Evolutionary conservation across 2,329 filamentous ascomycete species (phyloP).

Genomic region (Hymenoscyphus linearis): DNA sequence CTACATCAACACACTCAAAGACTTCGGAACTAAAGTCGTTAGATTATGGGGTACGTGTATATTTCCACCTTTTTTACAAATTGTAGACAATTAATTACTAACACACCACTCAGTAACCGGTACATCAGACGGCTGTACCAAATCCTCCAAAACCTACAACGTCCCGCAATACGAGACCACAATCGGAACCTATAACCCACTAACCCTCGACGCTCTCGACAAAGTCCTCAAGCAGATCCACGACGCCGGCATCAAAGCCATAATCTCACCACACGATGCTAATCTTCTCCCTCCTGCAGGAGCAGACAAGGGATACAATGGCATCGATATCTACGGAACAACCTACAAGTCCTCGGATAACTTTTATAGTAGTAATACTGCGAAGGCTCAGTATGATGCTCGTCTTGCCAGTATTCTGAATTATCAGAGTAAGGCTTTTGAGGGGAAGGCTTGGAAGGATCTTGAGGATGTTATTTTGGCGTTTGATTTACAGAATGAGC

Average conservation of each 20-base stretch:
- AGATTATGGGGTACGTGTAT: slow-evolving; percentile 2
- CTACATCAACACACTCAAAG: slow-evolving; percentile 3
- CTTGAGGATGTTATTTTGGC: slow-evolving; percentile 11
- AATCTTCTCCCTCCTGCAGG: slow-evolving; percentile 3
- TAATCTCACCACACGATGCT: slow-evolving; percentile 11
- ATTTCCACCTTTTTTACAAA: too few species aligned
- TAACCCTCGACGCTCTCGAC: slow-evolving; percentile 6
- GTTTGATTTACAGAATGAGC: slow-evolving; percentile 15
- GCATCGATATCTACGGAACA: slow-evolving; percentile 7
- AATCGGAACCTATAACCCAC: slow-evolving; percentile 2
- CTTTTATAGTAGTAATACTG: slow-evolving; percentile 5
- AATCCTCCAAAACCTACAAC: neutral
- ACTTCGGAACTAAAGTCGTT: slow-evolving; percentile 3
- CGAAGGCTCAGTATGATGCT: slow-evolving; percentile 1
- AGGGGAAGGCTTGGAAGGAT: slow-evolving; percentile 4
- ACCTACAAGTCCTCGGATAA: slow-evolving; percentile 4
- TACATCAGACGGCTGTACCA: neutral
- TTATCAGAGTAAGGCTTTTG: neutral
- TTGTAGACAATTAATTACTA: neutral
- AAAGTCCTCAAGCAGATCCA: slow-evolving; percentile 2
- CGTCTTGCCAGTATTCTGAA: slow-evolving; percentile 8
- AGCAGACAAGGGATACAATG: slow-evolving; percentile 1
- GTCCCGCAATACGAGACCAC: slow-evolving; percentile 5
- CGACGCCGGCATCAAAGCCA: slow-evolving; percentile 8
- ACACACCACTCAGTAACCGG: slow-evolving; percentile 2